Percentiles rank a stretch among this genome's conserved stretches.
Conservation (phyloP, 2,329 filamentous ascomycete genomes). For the Endoconidiophora polonica region DNA sequence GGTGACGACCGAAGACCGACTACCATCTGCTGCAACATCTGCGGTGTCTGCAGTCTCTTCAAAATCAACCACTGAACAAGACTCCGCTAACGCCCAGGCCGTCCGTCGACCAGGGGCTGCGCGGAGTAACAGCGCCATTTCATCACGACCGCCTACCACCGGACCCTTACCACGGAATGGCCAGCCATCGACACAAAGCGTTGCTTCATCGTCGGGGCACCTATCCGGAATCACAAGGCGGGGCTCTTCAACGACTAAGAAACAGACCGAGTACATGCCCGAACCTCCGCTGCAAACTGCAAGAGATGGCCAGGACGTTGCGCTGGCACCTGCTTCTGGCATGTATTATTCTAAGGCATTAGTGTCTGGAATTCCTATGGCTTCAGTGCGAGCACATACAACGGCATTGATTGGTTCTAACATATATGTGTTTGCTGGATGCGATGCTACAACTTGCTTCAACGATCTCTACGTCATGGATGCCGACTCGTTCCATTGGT, state of each 20-base stretch:
- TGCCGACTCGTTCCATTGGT: conserved; percentile 55
- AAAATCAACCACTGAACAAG: conserved; percentile 13
- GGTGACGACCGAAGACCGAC: conserved; percentile 14
- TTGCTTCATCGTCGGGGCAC: conserved; percentile 15
- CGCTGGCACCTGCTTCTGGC: conserved; percentile 46
- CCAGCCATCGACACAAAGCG: conserved; percentile 2
- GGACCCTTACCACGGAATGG: conserved; percentile 7
- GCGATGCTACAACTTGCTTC: conserved; percentile 49
- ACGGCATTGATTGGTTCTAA: conserved; percentile 49
- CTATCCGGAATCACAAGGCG: conserved; percentile 14
- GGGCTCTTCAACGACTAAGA: conserved; percentile 14
- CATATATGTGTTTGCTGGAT: conserved; percentile 52
- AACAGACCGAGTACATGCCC: conserved; percentile 26
- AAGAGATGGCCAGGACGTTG: conserved; percentile 40
- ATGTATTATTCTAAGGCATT: conserved; percentile 58
- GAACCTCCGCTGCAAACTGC: conserved; percentile 40
- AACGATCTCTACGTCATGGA: conserved; percentile 54
- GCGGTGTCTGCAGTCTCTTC: conserved; percentile 5
- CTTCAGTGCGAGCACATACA: conserved; percentile 48
- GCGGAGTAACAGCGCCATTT: conserved; percentile 38
- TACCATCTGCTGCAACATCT: conserved; percentile 17
- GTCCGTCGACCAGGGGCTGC: conserved; percentile 25
- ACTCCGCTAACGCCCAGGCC: conserved; percentile 16
- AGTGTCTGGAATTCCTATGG: conserved; percentile 44
- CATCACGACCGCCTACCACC: conserved; percentile 18